Percentiles rank a stretch among this genome's conserved stretches.
Conservation (phyloP, 2,329 filamentous ascomycete species). For the Paraphaeosphaeria minitans region DNA sequence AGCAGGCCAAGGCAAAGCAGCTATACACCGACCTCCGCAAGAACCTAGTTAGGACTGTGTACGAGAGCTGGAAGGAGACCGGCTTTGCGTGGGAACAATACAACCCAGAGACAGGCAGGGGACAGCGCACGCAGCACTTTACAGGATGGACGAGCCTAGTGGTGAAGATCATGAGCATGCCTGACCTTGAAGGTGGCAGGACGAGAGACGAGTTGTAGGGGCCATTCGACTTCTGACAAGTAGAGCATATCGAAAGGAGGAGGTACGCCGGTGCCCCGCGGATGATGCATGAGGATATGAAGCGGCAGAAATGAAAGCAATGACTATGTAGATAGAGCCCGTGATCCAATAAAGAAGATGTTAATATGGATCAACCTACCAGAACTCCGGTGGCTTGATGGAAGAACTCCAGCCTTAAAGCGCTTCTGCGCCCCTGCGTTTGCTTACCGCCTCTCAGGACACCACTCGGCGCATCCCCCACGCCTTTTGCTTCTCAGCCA, state of each 20-base stretch:
- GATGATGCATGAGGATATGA: not conserved
- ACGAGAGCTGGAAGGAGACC: slow-evolving; percentile 83
- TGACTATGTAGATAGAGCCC: not conserved
- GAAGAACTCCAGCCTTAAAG: not conserved
- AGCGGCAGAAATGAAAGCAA: too few species aligned
- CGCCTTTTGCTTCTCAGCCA: too few species aligned
- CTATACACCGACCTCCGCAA: slow-evolving; percentile 78
- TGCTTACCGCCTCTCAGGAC: too few species aligned
- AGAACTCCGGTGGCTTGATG: too few species aligned
- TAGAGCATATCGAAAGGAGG: not conserved
- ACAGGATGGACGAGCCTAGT: slow-evolving; percentile 99
- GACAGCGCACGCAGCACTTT: slow-evolving; percentile 97
- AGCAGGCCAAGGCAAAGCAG: slow-evolving; percentile 69
- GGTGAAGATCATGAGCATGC: slow-evolving; percentile 97
- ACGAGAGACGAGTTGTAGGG: slow-evolving; percentile 39
- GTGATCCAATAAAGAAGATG: not conserved
- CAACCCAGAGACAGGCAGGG: slow-evolving; percentile 86
- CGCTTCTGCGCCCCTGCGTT: not conserved
- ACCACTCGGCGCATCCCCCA: too few species aligned
- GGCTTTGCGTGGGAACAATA: slow-evolving; percentile 99
- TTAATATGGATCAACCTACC: not conserved
- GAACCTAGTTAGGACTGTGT: slow-evolving; percentile 89
- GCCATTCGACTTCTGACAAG: not conserved
- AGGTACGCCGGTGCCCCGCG: not conserved
- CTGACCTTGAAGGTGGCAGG: slow-evolving; percentile 60